phyloP scores from a whole-genome alignment of 495 filamentous ascomycete genomes.

The Cairneyella variabilis region DNA sequence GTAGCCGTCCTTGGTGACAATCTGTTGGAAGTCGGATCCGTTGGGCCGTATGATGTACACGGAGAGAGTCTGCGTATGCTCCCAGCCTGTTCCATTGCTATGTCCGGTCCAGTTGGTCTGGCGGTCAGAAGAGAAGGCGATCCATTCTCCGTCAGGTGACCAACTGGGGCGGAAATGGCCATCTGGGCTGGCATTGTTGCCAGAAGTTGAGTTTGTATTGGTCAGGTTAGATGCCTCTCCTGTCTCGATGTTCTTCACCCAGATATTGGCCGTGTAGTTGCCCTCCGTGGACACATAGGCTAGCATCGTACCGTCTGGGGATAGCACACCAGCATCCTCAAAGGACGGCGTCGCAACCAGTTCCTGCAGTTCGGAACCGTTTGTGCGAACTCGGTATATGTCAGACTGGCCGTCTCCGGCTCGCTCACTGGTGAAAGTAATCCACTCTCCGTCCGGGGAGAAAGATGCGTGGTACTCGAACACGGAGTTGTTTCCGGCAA shows the following conservation, averaged over 20 bases:
- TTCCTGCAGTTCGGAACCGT: conserved; percentile 12
- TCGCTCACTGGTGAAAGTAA: conserved; percentile 21
- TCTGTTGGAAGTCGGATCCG: conserved; percentile 15
- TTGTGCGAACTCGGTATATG: conserved; percentile 12
- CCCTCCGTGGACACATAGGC: conserved; percentile 16
- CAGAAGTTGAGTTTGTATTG: neutral
- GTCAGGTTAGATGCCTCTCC: neutral
- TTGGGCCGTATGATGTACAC: conserved; percentile 20
- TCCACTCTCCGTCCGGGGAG: conserved; percentile 29
- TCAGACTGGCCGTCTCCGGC: conserved; percentile 16
- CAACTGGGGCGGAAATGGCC: conserved; percentile 17
- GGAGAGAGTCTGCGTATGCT: conserved; percentile 19
- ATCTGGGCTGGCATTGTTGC: neutral
- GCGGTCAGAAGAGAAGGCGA: conserved; percentile 20
- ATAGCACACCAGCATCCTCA: conserved; percentile 18
- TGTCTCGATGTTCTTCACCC: conserved; percentile 9
- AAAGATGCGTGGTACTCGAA: conserved; percentile 37
- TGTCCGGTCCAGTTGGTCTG: conserved; percentile 25
- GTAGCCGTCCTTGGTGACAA: conserved; percentile 13
- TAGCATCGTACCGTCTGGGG: conserved; percentile 20
- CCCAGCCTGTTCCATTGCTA: conserved; percentile 24
- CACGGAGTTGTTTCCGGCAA: conserved; percentile 24
- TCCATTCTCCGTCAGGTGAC: conserved; percentile 23
- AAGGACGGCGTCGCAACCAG: conserved; percentile 15
- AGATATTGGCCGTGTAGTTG: conserved; percentile 8